These are phyloP conservation scores for Pneumocystis carinii DNA, from an alignment of 1,139 yeast genomes.

Conservation along the genomic window DNA sequence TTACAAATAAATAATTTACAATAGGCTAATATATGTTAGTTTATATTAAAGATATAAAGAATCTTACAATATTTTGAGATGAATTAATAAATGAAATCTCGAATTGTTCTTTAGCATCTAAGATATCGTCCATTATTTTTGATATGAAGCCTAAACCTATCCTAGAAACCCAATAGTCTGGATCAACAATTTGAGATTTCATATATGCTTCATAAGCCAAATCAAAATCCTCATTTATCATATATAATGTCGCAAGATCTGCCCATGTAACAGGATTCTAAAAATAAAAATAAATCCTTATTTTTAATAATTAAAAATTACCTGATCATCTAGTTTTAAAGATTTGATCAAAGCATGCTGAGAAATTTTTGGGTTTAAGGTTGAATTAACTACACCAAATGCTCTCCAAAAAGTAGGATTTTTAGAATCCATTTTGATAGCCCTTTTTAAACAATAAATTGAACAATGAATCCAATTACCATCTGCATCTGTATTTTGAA, in stretches of 20 bases:
- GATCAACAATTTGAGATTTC: constrained; percentile 69
- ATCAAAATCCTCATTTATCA: constrained; percentile 50
- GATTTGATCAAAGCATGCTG: constrained; percentile 92
- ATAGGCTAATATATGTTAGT: background rate
- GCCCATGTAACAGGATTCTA: constrained; percentile 58
- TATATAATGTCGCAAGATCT: constrained; percentile 63
- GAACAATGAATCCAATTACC: constrained; percentile 33
- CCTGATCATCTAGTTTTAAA: constrained; percentile 18
- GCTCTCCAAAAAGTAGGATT: constrained; percentile 69
- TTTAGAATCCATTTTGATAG: constrained; percentile 55
- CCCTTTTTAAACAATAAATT: constrained; percentile 42
- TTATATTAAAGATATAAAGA: background rate
- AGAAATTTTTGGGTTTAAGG: constrained; percentile 51
- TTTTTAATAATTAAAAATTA: background rate
- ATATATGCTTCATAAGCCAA: constrained; percentile 61
- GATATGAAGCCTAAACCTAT: constrained; percentile 66
- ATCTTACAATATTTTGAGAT: background rate
- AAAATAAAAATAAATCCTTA: background rate
- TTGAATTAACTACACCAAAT: constrained; percentile 55
- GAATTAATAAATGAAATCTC: constrained; percentile 41
- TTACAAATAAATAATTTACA: background rate
- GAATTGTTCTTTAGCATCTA: constrained; percentile 41
- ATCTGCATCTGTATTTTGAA: constrained; percentile 23
- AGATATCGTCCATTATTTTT: constrained; percentile 40
- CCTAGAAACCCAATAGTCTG: constrained; percentile 71